Conservation (phyloP, 1,284 basidiomycete species). For the Porphyrellus sp. region DNA sequence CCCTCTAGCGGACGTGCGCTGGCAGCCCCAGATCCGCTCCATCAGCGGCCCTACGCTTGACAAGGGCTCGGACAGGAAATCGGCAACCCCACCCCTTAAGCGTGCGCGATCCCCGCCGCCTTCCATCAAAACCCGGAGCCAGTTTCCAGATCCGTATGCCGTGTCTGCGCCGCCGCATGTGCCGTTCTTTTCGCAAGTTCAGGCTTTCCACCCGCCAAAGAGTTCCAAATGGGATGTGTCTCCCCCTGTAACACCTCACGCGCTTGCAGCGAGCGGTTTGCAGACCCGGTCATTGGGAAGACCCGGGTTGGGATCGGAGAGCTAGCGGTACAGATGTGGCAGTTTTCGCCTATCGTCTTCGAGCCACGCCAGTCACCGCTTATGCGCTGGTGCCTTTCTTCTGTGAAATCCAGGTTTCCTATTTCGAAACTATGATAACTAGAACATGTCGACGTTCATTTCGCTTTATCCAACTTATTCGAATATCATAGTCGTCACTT, state of each 20-base stretch:
- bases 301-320: conserved; percentile 7
- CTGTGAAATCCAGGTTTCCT: not conserved
- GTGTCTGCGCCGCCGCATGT: conserved; percentile 22
- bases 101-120: conserved; percentile 27
- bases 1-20: conserved; percentile 33
- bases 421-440: not conserved
- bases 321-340: not conserved
- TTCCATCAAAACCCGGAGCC: conserved; percentile 2
- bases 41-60: conserved; percentile 19
- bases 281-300: conserved; percentile 22
- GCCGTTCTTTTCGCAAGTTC: conserved; percentile 6
- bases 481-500: not conserved
- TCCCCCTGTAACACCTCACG: conserved; percentile 22
- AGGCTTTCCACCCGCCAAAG: not conserved
- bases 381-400: not conserved
- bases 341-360: not conserved
- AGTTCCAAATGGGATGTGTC: conserved; percentile 1
- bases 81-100: conserved; percentile 3
- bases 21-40: conserved; percentile 43
- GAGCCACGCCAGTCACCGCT: not conserved
- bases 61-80: conserved; percentile 5
- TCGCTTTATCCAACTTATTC: not conserved
- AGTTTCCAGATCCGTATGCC: conserved; percentile 9
- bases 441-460: not conserved
- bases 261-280: conserved; percentile 33